Base-by-base conservation (phyloP, 2,329 filamentous ascomycete species). In the Aspergillus fischeri region DNA sequence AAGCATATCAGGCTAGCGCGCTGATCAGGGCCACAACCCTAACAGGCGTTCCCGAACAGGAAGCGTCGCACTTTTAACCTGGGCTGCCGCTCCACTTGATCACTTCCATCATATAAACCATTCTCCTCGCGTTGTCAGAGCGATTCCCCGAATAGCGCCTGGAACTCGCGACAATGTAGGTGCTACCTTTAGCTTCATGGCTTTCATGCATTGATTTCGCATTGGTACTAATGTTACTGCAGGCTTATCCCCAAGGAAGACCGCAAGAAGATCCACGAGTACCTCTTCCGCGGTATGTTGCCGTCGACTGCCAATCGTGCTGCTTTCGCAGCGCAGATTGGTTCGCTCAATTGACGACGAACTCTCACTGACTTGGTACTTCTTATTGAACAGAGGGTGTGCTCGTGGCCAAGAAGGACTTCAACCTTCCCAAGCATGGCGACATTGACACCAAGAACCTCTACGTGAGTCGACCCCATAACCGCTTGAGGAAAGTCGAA, bases 391-490 rank as follows among this genome's bases (percentile, higher is more conserved):
- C 67, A 85, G 85, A 89, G 83, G 86, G 86, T 79, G 86, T 88
- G 65, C 91, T 97, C 84, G 93, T 97, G 80, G 94, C 94, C 72
- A 92, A 95, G 86, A 97, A 99, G 88, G 91, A 99, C 86, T 97
- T 88, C 88, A 95, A 96, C 86, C 90, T 92, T 74, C 89, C 91
- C 79, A 95, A 96, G 88, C 94, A 99, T 85, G 85, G 85, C 78
- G 93, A 99, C 75, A 94, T 97, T 80, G 94, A 97, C 85, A 96
- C 92, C 81, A 96, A 96, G 89, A 99, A 99, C 88, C 91, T 99
- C 75, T 97, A 82, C 80, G 93, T 85, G 78, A 63, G 79, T 67
- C 44, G 45, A 32, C 14, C 41, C 60, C 52, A 47, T 14, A 20
- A 44, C 54, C 24, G 28, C 32, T 28, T 10, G 6, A 48, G 3